phyloP scores from a whole-genome alignment of 2,329 filamentous ascomycete species.

The Didymella exigua region DNA sequence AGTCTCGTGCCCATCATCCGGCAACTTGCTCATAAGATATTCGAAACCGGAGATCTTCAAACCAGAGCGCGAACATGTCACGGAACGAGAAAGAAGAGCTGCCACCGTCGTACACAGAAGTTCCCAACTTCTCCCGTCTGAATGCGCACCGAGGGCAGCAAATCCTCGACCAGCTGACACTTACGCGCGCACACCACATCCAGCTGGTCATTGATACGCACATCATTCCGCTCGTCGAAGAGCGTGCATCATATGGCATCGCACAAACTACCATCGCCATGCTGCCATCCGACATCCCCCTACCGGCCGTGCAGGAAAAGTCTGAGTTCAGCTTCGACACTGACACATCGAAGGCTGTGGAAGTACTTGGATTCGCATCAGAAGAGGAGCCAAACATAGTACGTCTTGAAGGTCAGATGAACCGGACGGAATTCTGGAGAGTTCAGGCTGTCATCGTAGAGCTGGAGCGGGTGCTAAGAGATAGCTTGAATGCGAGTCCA shows the following conservation, averaged over 20 bases:
- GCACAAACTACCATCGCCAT: slow-evolving; percentile 53
- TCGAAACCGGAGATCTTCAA: background rate
- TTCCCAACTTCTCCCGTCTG: slow-evolving; percentile 15
- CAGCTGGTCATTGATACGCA: slow-evolving; percentile 46
- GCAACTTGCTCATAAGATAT: background rate
- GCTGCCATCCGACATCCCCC: slow-evolving; percentile 51
- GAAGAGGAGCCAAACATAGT: slow-evolving; percentile 50
- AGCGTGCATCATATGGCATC: slow-evolving; percentile 50
- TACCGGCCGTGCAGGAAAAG: slow-evolving; percentile 30
- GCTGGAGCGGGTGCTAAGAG: slow-evolving; percentile 44
- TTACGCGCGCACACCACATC: slow-evolving; percentile 50
- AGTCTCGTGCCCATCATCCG: background rate
- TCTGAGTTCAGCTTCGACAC: slow-evolving; percentile 42
- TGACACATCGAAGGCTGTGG: slow-evolving; percentile 26
- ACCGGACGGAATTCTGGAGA: slow-evolving; percentile 53
- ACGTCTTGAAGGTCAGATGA: slow-evolving; percentile 48
- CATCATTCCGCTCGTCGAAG: slow-evolving; percentile 51
- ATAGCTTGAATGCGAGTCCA: slow-evolving; percentile 36
- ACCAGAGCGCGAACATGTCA: slow-evolving; percentile 12
- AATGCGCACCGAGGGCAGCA: slow-evolving; percentile 31
- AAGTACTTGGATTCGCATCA: slow-evolving; percentile 50
- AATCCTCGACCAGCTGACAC: slow-evolving; percentile 46
- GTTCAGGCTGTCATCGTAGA: slow-evolving; percentile 50
- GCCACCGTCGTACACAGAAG: slow-evolving; percentile 37
- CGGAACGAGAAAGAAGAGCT: slow-evolving; percentile 20